phyloP scores from a whole-genome alignment of 345 rosid genomes.

The Physaria fendleri region DNA sequence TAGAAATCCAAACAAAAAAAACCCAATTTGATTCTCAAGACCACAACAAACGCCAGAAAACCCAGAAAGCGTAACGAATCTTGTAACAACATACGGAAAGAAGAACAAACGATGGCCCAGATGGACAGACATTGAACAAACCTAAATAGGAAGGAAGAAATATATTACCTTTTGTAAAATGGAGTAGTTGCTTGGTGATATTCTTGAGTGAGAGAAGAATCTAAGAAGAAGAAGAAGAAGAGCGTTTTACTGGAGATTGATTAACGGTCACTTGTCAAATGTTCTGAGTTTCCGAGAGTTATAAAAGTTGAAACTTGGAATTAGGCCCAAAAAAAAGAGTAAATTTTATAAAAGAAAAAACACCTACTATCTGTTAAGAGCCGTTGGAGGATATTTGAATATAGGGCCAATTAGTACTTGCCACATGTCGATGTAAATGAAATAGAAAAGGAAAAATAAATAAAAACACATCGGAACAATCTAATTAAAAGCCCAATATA shows the following conservation, averaged over 20 bases:
- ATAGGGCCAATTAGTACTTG: no score
- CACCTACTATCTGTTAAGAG: no score
- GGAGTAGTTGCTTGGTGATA: not conserved
- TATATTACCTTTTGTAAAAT: not conserved
- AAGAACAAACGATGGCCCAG: not conserved
- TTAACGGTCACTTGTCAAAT: slow-evolving; percentile 11
- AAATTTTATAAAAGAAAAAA: no score
- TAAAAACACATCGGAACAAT: no score
- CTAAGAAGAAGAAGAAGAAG: slow-evolving; percentile 3
- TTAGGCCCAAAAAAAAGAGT: no score
- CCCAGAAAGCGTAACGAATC: not conserved
- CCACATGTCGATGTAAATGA: no score
- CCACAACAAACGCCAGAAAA: not conserved
- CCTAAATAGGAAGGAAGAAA: not conserved
- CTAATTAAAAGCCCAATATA: no score
- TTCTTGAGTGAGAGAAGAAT: not conserved
- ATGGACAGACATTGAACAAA: not conserved
- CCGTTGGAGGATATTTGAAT: no score
- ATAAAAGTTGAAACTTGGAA: no score
- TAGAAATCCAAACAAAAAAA: not conserved
- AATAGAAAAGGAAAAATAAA: no score
- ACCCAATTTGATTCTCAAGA: not conserved
- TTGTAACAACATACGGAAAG: not conserved
- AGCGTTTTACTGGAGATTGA: slow-evolving; percentile 14
- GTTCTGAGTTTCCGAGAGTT: no score